Base-by-base conservation (phyloP, 345 rosid species). In the Aegle marmelos region DNA sequence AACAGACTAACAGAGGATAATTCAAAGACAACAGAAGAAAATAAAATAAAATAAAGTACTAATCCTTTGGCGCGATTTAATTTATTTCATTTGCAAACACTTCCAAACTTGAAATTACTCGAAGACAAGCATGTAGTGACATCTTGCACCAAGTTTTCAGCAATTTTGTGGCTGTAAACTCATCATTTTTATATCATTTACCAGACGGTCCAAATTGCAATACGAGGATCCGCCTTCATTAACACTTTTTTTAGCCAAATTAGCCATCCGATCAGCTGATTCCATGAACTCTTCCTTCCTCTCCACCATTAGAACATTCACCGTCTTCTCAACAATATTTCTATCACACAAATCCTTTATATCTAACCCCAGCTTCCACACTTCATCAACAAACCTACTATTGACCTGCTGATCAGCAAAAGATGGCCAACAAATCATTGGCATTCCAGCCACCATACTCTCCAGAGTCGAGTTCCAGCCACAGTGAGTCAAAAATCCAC, bases 401-500 rank as follows among this genome's bases (percentile, higher is more conserved):
- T 88, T 88, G 45, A 81, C 24, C 41, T 82, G 83, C 68, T 88
- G 93, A 39, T 88, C 90, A 1, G 59, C 82, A 36, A 79, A 76
- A 64, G 2, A 78, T 7, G 90, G 88, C 89, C 87, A 88, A 34
- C 91, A 88, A 24, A 90, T 75, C 89, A 86, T 84, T 0, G 90
- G 91, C 64, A 84, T 83, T 1, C 89, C 90, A 0, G 82, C 84
- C 0, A 54, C 62, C 0, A 85, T 66, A 30, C 90, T 84, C 64
- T 90, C 91, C 82, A 88, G 31, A 0, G 85, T 90, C 0, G 91
- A 90, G 83, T 90, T 90, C 91, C 93, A 90, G 4, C 91, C 88
- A 21, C 82, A 74, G 28, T 86, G 97, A 1, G 96, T 91, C 48
- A 90, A 73, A 62, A 94, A 91, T 28, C 90, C 92, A 9, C 90